phyloP scores from a whole-genome alignment of 768 basidiomycete genomes.

The Amanita jacksonii region DNA sequence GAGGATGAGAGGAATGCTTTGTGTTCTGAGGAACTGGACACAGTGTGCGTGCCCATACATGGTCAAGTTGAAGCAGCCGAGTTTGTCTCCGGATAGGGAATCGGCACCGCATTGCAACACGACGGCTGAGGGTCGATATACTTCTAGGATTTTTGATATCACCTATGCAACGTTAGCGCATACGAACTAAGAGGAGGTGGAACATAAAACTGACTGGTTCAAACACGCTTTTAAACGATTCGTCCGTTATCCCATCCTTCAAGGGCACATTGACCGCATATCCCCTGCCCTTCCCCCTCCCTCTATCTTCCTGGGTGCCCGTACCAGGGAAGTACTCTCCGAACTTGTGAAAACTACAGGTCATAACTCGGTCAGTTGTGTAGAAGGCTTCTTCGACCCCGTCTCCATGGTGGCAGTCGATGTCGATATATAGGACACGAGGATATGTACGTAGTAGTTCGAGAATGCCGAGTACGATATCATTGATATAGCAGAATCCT shows the following conservation, averaged over 20 bases:
- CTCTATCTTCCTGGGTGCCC: slow-evolving; percentile 75
- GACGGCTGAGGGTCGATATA: slow-evolving; percentile 80
- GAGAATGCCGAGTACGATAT: slow-evolving; percentile 90
- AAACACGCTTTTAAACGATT: slow-evolving; percentile 80
- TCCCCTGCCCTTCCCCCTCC: slow-evolving; percentile 73
- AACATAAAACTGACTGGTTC: slow-evolving; percentile 58
- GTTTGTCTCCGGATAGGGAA: slow-evolving; percentile 88
- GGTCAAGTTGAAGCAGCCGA: slow-evolving; percentile 92
- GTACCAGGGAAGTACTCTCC: slow-evolving; percentile 94
- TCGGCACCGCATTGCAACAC: slow-evolving; percentile 95
- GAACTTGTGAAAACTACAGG: slow-evolving; percentile 94
- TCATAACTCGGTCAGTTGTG: slow-evolving; percentile 95
- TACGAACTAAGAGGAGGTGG: slow-evolving; percentile 7
- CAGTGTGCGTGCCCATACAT: slow-evolving; percentile 94
- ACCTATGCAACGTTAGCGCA: slow-evolving; percentile 37
- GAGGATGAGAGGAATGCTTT: slow-evolving; percentile 80
- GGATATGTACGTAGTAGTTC: slow-evolving; percentile 81
- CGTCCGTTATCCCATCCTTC: slow-evolving; percentile 91
- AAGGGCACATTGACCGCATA: slow-evolving; percentile 92
- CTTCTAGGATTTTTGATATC: slow-evolving; percentile 75
- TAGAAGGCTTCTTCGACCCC: slow-evolving; percentile 99
- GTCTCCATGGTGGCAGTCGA: slow-evolving; percentile 98
- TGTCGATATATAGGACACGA: slow-evolving; percentile 94
- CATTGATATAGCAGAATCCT: slow-evolving; percentile 99
- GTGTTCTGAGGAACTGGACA: slow-evolving; percentile 74